Conservation (phyloP, 1,284 basidiomycete species). For the Hypsizygus ulmarius region DNA sequence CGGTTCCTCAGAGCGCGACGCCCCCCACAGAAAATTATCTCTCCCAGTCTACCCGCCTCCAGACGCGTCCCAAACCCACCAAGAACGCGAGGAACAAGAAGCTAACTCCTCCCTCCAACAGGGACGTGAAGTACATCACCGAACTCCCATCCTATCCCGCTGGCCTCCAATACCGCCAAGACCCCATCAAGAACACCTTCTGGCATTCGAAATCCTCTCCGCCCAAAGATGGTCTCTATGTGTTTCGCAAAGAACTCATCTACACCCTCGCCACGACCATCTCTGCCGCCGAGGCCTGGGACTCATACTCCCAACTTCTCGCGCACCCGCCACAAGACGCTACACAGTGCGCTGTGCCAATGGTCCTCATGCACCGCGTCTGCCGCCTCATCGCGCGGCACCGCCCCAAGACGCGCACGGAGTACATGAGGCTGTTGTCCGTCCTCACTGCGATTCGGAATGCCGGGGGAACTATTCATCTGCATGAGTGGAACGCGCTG, state of each 20-base stretch:
- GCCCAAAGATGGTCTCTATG: conserved; percentile 15
- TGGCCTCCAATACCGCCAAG: too few relatives aligned
- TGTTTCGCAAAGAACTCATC: conserved; percentile 26
- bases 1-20: neutral
- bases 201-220: neutral
- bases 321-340: conserved; percentile 28
- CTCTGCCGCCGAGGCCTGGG: conserved; percentile 54
- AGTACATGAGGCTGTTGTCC: conserved; percentile 62
- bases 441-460: conserved; percentile 55
- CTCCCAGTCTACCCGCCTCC: too few relatives aligned
- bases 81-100: too few relatives aligned
- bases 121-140: too few relatives aligned
- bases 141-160: too few relatives aligned
- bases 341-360: conserved; percentile 38
- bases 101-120: too few relatives aligned
- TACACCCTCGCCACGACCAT: conserved; percentile 37
- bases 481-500: conserved; percentile 73
- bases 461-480: conserved; percentile 47
- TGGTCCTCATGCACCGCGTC: conserved; percentile 56
- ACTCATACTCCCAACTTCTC: conserved; percentile 49
- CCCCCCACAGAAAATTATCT: too few relatives aligned
- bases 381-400: conserved; percentile 50
- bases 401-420: conserved; percentile 52
- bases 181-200: too few relatives aligned
- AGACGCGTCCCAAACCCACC: too few relatives aligned